Evolutionary conservation across 305 asterid genomes (phyloP).

Genomic region (Fraxinus albicans): DNA sequence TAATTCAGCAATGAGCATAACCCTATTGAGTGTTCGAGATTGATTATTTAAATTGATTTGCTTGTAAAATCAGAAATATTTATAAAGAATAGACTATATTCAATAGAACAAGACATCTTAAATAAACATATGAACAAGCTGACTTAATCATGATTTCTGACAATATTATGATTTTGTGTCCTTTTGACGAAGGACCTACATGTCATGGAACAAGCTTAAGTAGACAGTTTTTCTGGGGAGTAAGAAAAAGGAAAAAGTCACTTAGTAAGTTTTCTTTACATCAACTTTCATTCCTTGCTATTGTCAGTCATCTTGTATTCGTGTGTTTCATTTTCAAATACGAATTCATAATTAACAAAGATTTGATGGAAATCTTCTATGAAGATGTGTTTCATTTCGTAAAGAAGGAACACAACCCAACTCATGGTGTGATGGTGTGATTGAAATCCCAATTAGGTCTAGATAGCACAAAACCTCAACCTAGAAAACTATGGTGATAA

Average conservation of each 20-base stretch:
- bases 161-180: background rate
- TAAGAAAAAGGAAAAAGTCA: background rate
- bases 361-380: background rate
- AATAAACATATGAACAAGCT: background rate
- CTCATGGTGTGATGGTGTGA: too few relatives aligned
- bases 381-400: background rate
- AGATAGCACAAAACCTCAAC: too few relatives aligned
- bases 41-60: background rate
- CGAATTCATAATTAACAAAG: background rate
- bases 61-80: background rate
- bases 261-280: conserved; percentile 41
- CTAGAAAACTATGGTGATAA: too few relatives aligned
- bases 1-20: background rate
- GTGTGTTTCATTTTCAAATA: conserved; percentile 11
- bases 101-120: background rate
- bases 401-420: too few relatives aligned
- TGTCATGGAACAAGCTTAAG: background rate
- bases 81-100: background rate
- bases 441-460: too few relatives aligned
- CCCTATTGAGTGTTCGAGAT: background rate
- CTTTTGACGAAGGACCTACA: background rate
- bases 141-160: background rate
- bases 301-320: conserved; percentile 2
- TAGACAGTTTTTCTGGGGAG: conserved; percentile 42
- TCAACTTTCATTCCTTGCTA: conserved; percentile 9